Conservation (phyloP, 2,329 filamentous ascomycete species). For the Colletotrichum echinochloae region DNA sequence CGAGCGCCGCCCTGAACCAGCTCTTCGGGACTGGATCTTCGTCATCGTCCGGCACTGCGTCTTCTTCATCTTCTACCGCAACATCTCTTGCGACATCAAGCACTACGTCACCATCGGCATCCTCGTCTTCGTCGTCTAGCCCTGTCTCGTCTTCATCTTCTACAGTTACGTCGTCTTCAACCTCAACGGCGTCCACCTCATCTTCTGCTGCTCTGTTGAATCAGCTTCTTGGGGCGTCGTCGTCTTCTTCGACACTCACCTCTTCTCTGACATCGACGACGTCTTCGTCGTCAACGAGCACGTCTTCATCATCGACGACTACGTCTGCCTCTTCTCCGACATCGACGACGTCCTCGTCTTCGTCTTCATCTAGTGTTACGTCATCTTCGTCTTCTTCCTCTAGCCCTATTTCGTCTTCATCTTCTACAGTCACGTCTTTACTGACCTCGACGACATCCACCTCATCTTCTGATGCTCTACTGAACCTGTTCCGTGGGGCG, state of each 20-base stretch:
- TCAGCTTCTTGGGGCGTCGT: too few relatives aligned
- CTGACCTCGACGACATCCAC: too few relatives aligned
- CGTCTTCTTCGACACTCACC: neutral
- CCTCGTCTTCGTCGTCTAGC: too few relatives aligned
- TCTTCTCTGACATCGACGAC: neutral
- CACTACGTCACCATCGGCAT: too few relatives aligned
- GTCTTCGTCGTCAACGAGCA: neutral
- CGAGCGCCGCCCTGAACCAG: neutral
- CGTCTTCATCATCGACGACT: accelerated
- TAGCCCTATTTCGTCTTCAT: too few relatives aligned
- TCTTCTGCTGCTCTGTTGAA: neutral
- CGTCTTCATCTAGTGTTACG: neutral
- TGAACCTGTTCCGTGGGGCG: too few relatives aligned
- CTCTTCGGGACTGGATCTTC: neutral
- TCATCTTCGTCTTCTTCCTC: neutral
- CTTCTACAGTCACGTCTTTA: too few relatives aligned
- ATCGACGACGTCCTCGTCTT: neutral
- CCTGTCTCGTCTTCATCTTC: too few relatives aligned
- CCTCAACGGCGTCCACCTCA: neutral
- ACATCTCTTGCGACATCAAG: too few relatives aligned
- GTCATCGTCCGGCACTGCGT: neutral
- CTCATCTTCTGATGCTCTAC: too few relatives aligned
- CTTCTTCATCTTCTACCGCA: too few relatives aligned
- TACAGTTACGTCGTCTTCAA: too few relatives aligned
- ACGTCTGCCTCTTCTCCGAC: neutral